These are phyloP conservation scores for Fusarium pininemorale DNA, from an alignment of 2,329 filamentous ascomycete genomes.

Conservation along the genomic window DNA sequence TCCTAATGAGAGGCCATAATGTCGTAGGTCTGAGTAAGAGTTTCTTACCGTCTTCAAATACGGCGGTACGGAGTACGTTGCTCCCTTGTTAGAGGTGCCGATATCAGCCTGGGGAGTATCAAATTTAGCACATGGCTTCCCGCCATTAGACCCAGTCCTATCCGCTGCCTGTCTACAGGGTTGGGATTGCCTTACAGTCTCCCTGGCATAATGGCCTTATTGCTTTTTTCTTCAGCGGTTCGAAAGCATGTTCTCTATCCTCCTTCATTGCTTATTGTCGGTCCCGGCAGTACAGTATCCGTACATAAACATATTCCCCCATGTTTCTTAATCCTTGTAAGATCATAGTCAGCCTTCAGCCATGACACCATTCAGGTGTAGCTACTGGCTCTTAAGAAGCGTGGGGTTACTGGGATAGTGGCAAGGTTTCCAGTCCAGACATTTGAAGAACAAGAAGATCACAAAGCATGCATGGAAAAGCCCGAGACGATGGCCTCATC, in stretches of 20 bases:
- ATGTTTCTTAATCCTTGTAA: conserved; percentile 21
- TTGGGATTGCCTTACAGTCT: conserved; percentile 17
- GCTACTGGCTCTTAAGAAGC: conserved; percentile 35
- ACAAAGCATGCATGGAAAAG: conserved; percentile 23
- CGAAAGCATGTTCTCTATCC: conserved; percentile 15
- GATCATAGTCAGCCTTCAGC: conserved; percentile 27
- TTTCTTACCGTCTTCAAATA: conserved; percentile 2
- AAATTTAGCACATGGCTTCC: conserved; percentile 38
- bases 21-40: conserved; percentile 18
- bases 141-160: conserved; percentile 29
- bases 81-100: conserved; percentile 24
- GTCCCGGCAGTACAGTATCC: conserved; percentile 14
- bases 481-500: conserved; percentile 41
- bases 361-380: conserved; percentile 37
- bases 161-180: conserved; percentile 17
- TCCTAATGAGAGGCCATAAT: conserved; percentile 12
- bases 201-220: conserved; percentile 21
- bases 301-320: background rate
- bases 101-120: conserved; percentile 27
- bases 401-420: conserved; percentile 41
- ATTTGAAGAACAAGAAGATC: conserved; percentile 33
- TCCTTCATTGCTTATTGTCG: conserved; percentile 28
- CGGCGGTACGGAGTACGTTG: background rate
- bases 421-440: conserved; percentile 30
- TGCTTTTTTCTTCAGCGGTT: conserved; percentile 29